Evolutionary conservation across 306 rosid genomes (phyloP).

Genomic region (Cicer cuneatum): DNA sequence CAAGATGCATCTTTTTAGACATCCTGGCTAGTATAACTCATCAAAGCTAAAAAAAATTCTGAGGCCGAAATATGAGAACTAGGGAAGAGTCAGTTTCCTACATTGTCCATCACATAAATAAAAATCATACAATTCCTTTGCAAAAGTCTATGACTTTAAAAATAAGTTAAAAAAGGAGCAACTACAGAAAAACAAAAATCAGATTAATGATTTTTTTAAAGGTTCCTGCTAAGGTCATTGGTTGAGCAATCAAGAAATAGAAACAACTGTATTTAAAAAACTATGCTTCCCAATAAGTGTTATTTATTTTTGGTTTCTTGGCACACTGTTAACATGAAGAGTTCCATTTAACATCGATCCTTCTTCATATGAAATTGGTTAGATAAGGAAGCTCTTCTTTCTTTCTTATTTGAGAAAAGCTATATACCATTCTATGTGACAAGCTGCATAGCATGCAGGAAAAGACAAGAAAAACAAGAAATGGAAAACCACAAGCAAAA

Average conservation of each 20-base stretch:
- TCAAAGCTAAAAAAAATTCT: slow-evolving; percentile 19
- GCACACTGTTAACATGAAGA: not conserved
- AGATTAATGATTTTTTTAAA: not conserved
- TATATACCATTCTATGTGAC: not conserved
- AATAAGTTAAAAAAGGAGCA: not conserved
- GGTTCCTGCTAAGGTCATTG: not conserved
- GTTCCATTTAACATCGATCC: not conserved
- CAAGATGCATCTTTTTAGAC: slow-evolving; percentile 18
- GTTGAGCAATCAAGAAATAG: not conserved
- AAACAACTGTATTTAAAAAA: not conserved
- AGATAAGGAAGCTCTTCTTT: not conserved
- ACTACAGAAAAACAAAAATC: slow-evolving; percentile 14
- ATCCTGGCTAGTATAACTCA: slow-evolving; percentile 14
- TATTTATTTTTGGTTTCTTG: not conserved
- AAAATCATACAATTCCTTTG: not conserved
- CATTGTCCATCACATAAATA: slow-evolving; percentile 8
- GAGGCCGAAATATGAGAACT: slow-evolving; percentile 14
- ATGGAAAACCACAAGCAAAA: not conserved
- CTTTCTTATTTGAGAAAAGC: not conserved
- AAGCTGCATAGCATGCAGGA: not conserved
- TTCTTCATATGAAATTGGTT: not conserved
- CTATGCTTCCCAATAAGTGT: not conserved
- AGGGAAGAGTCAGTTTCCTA: slow-evolving; percentile 26
- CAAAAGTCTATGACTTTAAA: slow-evolving; percentile 12
- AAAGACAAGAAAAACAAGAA: not conserved